Percentiles rank a stretch among this genome's conserved stretches.
These are phyloP conservation scores for Tolypocladium ovalisporum DNA, from an alignment of 2,329 filamentous ascomycete genomes.

Conservation along the genomic window DNA sequence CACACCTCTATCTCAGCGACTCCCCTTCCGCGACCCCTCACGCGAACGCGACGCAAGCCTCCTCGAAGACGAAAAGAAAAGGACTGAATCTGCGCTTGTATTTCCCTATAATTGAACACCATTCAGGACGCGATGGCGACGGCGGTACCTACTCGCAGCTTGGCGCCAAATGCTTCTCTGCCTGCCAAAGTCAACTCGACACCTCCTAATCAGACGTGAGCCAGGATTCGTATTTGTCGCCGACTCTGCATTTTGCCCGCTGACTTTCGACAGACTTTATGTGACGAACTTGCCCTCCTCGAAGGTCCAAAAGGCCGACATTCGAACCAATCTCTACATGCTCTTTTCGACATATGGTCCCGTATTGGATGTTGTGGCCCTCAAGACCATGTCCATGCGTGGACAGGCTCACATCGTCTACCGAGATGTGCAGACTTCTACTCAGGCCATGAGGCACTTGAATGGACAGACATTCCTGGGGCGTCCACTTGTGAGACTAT, in stretches of 20 bases:
- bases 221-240: conserved; percentile 10
- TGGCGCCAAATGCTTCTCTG: conserved; percentile 29
- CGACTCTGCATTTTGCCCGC: neutral
- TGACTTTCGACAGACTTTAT: conserved; percentile 56
- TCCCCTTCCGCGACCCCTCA: neutral
- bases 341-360: conserved; percentile 90
- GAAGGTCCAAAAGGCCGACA: conserved; percentile 81
- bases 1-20: neutral
- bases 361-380: conserved; percentile 80
- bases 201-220: conserved; percentile 68
- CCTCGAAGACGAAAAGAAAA: too few species aligned
- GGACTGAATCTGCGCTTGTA: neutral
- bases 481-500: conserved; percentile 66
- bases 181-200: conserved; percentile 42
- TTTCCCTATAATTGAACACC: neutral
- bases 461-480: conserved; percentile 83
- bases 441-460: conserved; percentile 82
- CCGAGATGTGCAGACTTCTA: conserved; percentile 80
- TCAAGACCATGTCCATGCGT: conserved; percentile 87
- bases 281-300: conserved; percentile 74
- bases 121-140: conserved; percentile 19
- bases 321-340: conserved; percentile 81
- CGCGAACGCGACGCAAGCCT: neutral
- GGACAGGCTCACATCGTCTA: conserved; percentile 93
- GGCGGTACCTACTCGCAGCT: conserved; percentile 26